A percentile compares a stretch with the other conserved stretches of the same genome.
Evolutionary conservation across 2,329 filamentous ascomycete species (phyloP).

Genomic region (Niveomyces coronatus): DNA sequence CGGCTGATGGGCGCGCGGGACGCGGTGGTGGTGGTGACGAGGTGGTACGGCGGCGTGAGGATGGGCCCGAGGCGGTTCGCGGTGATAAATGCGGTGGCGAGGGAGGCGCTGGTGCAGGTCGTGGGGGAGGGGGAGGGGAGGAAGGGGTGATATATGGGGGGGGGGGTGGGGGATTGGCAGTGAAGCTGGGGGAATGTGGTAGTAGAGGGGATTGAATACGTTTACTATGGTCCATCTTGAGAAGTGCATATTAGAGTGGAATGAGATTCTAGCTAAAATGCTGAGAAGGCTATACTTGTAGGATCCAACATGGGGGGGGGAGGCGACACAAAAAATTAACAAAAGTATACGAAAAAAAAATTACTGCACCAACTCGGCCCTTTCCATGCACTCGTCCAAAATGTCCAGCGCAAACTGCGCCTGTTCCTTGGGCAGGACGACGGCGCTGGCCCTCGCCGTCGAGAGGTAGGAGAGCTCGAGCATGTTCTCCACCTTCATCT

Average conservation of each 20-base stretch:
- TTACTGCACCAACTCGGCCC: slow-evolving; percentile 11
- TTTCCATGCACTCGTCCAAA: slow-evolving; percentile 34
- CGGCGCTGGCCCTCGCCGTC: slow-evolving; percentile 78
- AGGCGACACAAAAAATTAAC: too few species aligned
- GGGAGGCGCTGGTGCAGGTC: slow-evolving; percentile 74
- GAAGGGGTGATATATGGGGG: slow-evolving; percentile 33
- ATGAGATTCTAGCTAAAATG: too few species aligned
- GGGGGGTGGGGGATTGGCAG: slow-evolving; percentile 13
- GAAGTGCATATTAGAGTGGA: too few species aligned
- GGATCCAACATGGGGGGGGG: too few species aligned
- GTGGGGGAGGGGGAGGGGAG: slow-evolving; percentile 38
- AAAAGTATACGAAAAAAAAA: not conserved
- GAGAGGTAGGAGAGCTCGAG: slow-evolving; percentile 86
- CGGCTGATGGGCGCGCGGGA: slow-evolving; percentile 93
- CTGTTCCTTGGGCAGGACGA: slow-evolving; percentile 71
- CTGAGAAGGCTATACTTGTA: too few species aligned
- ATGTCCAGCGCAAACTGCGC: slow-evolving; percentile 64
- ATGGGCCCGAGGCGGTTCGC: slow-evolving; percentile 84
- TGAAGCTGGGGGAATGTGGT: slow-evolving; percentile 5
- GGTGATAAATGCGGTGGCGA: slow-evolving; percentile 76
- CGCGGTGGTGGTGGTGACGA: slow-evolving; percentile 80
- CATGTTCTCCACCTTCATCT: slow-evolving; percentile 44
- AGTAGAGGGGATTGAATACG: slow-evolving; percentile 6
- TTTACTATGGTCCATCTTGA: too few species aligned
- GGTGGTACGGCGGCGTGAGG: slow-evolving; percentile 91